These are phyloP conservation scores for Backusella parvicylindrica DNA, from an alignment of 192 early-diverging fungal genomes.

Conservation along the genomic window DNA sequence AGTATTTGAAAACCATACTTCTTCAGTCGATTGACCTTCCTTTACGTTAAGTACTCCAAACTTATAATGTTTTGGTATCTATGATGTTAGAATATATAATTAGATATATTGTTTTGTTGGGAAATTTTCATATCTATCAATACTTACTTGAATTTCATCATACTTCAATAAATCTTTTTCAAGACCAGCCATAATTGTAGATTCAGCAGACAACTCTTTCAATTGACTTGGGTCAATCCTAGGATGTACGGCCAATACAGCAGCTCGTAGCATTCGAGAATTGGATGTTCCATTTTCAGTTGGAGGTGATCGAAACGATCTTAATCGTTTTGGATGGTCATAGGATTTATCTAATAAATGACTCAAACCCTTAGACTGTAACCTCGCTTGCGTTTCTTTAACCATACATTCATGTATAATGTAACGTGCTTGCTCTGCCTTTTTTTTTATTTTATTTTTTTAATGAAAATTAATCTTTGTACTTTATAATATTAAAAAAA, in stretches of 20 bases:
- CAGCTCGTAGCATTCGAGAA: slow-evolving; percentile 25
- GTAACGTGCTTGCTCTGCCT: not conserved
- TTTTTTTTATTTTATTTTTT: not conserved
- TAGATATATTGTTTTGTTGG: not conserved
- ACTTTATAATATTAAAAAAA: not conserved
- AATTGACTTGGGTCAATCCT: slow-evolving; percentile 35
- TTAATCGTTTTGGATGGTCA: not conserved
- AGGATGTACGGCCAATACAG: slow-evolving; percentile 9
- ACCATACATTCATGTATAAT: slow-evolving; percentile 22
- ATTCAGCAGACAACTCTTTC: slow-evolving; percentile 59
- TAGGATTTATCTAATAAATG: not conserved
- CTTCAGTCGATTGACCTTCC: slow-evolving; percentile 65
- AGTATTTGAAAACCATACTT: slow-evolving; percentile 71
- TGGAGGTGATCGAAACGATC: not conserved
- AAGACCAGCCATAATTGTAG: slow-evolving; percentile 43
- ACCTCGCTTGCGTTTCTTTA: slow-evolving; percentile 8
- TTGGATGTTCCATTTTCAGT: not conserved
- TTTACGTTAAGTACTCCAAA: slow-evolving; percentile 72
- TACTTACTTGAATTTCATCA: slow-evolving; percentile 72
- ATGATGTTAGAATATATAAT: not conserved
- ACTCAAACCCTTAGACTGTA: not conserved
- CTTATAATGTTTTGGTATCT: slow-evolving; percentile 58
- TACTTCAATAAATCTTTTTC: slow-evolving; percentile 67
- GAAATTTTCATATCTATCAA: not conserved
- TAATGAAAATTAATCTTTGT: not conserved